Evolutionary conservation across 2,329 filamentous ascomycete genomes (phyloP), one percentile per base, ranked within the genome.

Genomic region (Ophiostoma australiae): DNA sequence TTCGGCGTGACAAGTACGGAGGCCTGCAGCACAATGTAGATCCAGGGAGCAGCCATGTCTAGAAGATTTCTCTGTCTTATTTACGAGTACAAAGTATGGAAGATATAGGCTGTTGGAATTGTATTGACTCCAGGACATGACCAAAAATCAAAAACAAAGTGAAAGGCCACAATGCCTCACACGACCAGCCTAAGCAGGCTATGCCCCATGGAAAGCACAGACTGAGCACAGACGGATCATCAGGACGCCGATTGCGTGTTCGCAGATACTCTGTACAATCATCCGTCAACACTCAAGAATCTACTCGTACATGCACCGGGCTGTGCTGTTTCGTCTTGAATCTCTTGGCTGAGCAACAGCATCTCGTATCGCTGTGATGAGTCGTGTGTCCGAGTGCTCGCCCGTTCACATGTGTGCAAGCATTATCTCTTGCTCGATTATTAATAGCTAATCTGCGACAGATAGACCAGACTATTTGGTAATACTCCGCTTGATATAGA

Each of bases 311-410:
- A 44, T 44, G 4, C 15, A 48, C 52, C 23, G 10, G 52, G 52
- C 52, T 58, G 52, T 58, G 52, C 52, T 58, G 52, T 58, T 58
- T 58, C 52, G 52, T 23, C 52, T 27, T 58, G 52, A 39, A 48
- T 48, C 17, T 17, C 44, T 48, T 27, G 52, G 52, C 23, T 27
- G 23, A 17, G 15, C 15, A 48, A 17, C 8, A 23, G 8, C 52
- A 55, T 23, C n/a, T 31, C 58, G 55, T 31, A 61, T 61, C 23
- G 11, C 4, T 31, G 55, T 31, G 23, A 55, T 55, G 44, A 48
- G 44, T 11, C 23, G 23, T 20, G 7, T 58, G n/a, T 13, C 4
- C 11, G 52, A 27, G n/a, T 52, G 17, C 48, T 10, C 6, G 39
- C 39, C 15, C 39, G 39, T 4, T 58, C 23, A 23, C 52, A 63